Evolutionary conservation across 768 basidiomycete species (phyloP).

Genomic region (Collybia sordida): DNA sequence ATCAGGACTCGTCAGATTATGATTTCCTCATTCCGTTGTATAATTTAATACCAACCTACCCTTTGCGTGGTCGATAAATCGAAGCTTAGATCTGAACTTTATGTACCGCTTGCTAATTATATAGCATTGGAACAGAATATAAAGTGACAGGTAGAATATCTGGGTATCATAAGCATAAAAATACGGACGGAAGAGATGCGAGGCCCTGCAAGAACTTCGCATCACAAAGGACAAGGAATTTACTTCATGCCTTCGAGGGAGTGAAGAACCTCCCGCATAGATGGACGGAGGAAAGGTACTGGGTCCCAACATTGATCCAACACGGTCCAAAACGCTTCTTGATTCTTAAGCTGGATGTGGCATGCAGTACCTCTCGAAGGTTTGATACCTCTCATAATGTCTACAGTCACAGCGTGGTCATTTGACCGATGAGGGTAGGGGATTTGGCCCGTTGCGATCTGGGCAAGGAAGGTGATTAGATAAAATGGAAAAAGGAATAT

Average conservation of each 20-base stretch:
- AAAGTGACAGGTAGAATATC: too few species aligned
- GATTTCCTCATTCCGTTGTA: too few species aligned
- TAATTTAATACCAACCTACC: too few species aligned
- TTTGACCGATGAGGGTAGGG: conserved; percentile 55
- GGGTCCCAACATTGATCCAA: conserved; percentile 47
- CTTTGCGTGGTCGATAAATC: too few species aligned
- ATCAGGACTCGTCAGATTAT: too few species aligned
- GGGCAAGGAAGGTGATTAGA: not conserved
- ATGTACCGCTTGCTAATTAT: too few species aligned
- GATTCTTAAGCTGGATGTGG: conserved; percentile 26
- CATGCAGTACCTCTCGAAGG: conserved; percentile 36
- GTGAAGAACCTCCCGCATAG: conserved; percentile 38
- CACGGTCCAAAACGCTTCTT: conserved; percentile 40
- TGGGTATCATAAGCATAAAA: too few species aligned
- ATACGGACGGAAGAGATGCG: too few species aligned
- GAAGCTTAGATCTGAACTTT: too few species aligned
- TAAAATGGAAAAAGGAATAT: not conserved
- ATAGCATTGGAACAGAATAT: too few species aligned
- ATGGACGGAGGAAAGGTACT: conserved; percentile 35
- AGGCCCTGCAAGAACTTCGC: too few species aligned
- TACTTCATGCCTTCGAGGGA: conserved; percentile 26
- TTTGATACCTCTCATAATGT: conserved; percentile 50
- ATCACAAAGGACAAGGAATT: too few species aligned
- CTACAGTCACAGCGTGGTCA: conserved; percentile 55
- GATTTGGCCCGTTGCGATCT: conserved; percentile 52